Percentiles rank a stretch among this genome's conserved stretches.
Evolutionary conservation across 768 basidiomycete species (phyloP).

Genomic region (Russula virescens): DNA sequence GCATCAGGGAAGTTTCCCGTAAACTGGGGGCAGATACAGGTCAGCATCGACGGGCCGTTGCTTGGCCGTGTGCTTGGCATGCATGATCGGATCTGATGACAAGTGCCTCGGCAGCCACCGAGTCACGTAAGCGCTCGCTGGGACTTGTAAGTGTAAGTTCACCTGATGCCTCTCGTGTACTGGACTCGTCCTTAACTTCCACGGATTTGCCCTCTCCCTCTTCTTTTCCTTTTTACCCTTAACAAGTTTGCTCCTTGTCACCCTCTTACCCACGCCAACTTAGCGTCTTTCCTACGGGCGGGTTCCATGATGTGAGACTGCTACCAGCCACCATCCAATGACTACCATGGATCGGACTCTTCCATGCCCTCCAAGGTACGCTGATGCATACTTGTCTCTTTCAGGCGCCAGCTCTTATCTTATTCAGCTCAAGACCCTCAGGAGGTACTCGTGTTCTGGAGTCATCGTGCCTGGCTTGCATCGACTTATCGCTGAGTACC

Average conservation of each 20-base stretch:
- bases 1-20: too few species aligned
- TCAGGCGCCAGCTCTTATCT: background rate
- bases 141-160: too few species aligned
- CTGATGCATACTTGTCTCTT: background rate
- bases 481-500: background rate
- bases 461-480: background rate
- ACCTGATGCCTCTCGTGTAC: too few species aligned
- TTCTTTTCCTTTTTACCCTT: background rate
- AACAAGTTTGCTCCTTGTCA: background rate
- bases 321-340: background rate
- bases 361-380: conserved; percentile 9
- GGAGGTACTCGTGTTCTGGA: conserved; percentile 10
- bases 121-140: too few species aligned
- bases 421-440: conserved; percentile 2
- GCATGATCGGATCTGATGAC: too few species aligned
- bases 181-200: too few species aligned
- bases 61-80: too few species aligned
- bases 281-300: background rate
- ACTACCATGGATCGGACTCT: background rate
- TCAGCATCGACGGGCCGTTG: too few species aligned
- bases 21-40: too few species aligned
- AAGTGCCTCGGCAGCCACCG: too few species aligned
- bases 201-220: too few species aligned
- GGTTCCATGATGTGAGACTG: conserved; percentile 5
- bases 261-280: background rate